A percentile compares a stretch with the other conserved stretches of the same genome.
Conservation (phyloP, 164 flowering plant genomes). For the Tetracentron sinense region DNA sequence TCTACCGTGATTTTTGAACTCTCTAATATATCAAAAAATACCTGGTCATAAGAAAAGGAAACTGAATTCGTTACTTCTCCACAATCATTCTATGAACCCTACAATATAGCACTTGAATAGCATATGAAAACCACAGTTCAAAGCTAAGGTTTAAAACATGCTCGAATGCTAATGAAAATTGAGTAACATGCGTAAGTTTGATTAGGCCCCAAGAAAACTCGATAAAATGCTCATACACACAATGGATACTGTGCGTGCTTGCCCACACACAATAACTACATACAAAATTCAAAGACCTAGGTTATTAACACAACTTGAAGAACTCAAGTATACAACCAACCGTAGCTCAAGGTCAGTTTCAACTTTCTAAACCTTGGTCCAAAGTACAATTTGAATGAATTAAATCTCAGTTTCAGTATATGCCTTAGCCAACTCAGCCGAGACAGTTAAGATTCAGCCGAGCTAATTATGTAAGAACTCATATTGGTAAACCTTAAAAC, state of each 20-base stretch:
- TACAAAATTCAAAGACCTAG: too few species aligned
- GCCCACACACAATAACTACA: too few species aligned
- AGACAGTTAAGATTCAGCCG: background rate
- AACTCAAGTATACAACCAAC: background rate
- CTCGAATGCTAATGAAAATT: background rate
- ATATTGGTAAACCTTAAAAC: background rate
- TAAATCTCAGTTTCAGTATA: background rate
- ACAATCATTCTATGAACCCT: background rate
- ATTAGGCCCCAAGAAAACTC: background rate
- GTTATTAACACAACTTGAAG: background rate
- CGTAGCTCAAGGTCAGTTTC: background rate
- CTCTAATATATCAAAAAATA: constrained; percentile 49
- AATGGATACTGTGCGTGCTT: too few species aligned
- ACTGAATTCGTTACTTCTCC: background rate
- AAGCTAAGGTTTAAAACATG: background rate
- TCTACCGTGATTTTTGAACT: constrained; percentile 33
- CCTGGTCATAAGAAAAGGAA: constrained; percentile 29
- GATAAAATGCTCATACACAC: too few species aligned
- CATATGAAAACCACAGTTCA: background rate
- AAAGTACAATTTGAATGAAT: background rate
- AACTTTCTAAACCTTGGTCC: background rate
- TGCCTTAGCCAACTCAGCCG: background rate
- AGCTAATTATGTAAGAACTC: background rate
- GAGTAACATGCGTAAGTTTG: too few species aligned
- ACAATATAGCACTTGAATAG: background rate